Percentiles rank a stretch among this genome's conserved stretches.
These are phyloP conservation scores for Aspergillus niger DNA, from an alignment of 2,329 filamentous ascomycete species.

Conservation along the genomic window DNA sequence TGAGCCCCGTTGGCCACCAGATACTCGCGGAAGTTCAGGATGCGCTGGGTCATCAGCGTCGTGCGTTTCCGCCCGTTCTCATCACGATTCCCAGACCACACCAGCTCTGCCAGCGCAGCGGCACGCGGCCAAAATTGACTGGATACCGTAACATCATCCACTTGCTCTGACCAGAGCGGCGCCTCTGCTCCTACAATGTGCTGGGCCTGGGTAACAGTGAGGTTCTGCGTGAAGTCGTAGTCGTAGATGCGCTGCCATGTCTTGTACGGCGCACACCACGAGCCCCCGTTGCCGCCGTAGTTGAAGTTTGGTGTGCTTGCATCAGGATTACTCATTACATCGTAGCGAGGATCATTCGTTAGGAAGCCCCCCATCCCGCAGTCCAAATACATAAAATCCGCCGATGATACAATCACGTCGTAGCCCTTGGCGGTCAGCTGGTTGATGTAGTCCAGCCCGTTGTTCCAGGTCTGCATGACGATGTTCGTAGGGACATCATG, in stretches of 20 bases:
- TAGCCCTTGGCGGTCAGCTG: constrained; percentile 55
- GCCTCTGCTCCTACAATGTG: constrained; percentile 57
- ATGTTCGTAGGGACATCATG: constrained; percentile 53
- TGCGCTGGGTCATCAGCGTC: constrained; percentile 56
- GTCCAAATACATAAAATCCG: constrained; percentile 60
- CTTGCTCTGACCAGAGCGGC: constrained; percentile 58
- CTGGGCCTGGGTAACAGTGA: constrained; percentile 49
- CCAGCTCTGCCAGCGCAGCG: constrained; percentile 57
- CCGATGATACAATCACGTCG: constrained; percentile 58
- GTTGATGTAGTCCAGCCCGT: constrained; percentile 53
- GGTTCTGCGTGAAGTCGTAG: constrained; percentile 57
- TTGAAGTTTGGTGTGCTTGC: constrained; percentile 53
- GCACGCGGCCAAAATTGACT: constrained; percentile 59
- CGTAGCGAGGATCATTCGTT: constrained; percentile 59
- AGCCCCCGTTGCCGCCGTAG: constrained; percentile 56
- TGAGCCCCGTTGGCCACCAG: constrained; percentile 57
- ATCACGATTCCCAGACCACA: constrained; percentile 59
- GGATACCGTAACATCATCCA: constrained; percentile 55
- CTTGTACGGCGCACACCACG: constrained; percentile 63
- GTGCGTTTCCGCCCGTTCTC: constrained; percentile 53
- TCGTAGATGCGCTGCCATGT: constrained; percentile 63
- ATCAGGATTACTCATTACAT: constrained; percentile 56
- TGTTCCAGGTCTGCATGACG: constrained; percentile 59
- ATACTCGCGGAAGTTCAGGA: constrained; percentile 63
- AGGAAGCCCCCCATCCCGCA: constrained; percentile 58